phyloP scores from a whole-genome alignment of 2,329 filamentous ascomycete species.

The Allantophomopsis cytisporea region DNA sequence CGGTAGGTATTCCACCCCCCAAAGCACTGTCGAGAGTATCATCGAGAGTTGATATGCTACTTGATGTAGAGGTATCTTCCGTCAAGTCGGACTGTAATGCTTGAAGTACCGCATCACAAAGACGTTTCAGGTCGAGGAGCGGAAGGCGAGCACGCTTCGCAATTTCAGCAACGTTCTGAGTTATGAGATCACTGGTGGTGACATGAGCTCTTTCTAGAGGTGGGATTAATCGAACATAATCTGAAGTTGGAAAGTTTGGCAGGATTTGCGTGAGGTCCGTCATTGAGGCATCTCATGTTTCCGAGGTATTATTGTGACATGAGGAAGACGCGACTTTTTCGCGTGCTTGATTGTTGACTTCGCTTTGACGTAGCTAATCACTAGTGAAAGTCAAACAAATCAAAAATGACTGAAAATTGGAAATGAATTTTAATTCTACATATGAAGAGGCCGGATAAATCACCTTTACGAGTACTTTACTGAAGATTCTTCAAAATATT shows the following conservation, averaged over 20 bases:
- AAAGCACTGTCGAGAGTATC: conserved; percentile 55
- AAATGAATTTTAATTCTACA: too few relatives aligned
- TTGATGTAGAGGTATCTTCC: conserved; percentile 28
- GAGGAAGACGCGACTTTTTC: too few relatives aligned
- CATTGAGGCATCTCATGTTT: conserved; percentile 36
- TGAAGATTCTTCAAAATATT: too few relatives aligned
- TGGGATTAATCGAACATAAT: conserved; percentile 63
- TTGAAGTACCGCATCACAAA: conserved; percentile 52
- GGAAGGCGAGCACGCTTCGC: conserved; percentile 77
- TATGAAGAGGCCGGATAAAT: too few relatives aligned
- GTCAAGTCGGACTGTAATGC: conserved; percentile 48
- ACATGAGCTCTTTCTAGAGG: conserved; percentile 67
- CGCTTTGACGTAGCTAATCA: too few relatives aligned
- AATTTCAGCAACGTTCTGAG: conserved; percentile 69
- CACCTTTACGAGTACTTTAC: too few relatives aligned
- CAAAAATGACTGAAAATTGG: too few relatives aligned
- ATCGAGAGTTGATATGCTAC: conserved; percentile 70
- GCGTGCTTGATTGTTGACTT: too few relatives aligned
- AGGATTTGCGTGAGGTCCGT: conserved; percentile 76
- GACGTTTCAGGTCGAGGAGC: conserved; percentile 62
- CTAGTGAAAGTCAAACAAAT: too few relatives aligned
- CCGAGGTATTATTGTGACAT: too few relatives aligned
- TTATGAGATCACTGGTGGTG: conserved; percentile 73
- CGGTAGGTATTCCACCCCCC: conserved; percentile 66
- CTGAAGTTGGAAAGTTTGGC: conserved; percentile 60